Percentiles rank a stretch among this genome's conserved stretches.
These are phyloP conservation scores for Diaporthe citriasiana DNA, from an alignment of 2,329 filamentous ascomycete species.

Conservation along the genomic window DNA sequence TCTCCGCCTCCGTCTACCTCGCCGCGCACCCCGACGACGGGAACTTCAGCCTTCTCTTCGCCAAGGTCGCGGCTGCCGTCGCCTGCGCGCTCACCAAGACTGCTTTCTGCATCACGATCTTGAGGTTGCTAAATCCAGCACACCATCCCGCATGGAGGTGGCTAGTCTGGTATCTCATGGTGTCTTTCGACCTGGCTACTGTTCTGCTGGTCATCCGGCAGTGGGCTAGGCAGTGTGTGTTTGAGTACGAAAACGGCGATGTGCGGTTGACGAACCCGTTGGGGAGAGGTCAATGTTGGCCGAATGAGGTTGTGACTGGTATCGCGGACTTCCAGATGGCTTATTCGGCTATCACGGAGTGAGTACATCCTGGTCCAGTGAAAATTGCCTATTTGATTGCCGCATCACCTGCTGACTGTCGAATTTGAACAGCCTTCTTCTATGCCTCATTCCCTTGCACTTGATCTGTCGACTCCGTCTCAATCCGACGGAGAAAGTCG, in stretches of 20 bases:
- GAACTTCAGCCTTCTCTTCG: conserved; percentile 27
- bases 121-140: not conserved
- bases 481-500: not conserved
- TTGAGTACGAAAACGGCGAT: conserved; percentile 18
- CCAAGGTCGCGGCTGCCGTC: conserved; percentile 1
- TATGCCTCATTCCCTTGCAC: not conserved
- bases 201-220: conserved; percentile 18
- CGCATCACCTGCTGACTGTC: not conserved
- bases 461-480: conserved; percentile 20
- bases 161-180: conserved; percentile 22
- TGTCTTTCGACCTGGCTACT: conserved; percentile 1
- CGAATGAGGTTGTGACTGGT: conserved; percentile 20
- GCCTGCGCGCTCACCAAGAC: conserved; percentile 23
- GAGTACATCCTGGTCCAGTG: not conserved
- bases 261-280: conserved; percentile 22
- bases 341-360: conserved; percentile 18
- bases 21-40: not conserved
- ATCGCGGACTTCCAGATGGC: conserved; percentile 17
- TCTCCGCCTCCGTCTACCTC: conserved; percentile 15
- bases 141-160: conserved; percentile 11
- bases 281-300: conserved; percentile 20
- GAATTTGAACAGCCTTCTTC: not conserved
- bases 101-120: conserved; percentile 6
- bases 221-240: conserved; percentile 18
- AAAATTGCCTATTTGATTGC: not conserved